A percentile compares a stretch with the other conserved stretches of the same genome.
Evolutionary conservation across 345 rosid genomes (phyloP).

Genomic region (sweet orange (Citrus sinensis)): DNA sequence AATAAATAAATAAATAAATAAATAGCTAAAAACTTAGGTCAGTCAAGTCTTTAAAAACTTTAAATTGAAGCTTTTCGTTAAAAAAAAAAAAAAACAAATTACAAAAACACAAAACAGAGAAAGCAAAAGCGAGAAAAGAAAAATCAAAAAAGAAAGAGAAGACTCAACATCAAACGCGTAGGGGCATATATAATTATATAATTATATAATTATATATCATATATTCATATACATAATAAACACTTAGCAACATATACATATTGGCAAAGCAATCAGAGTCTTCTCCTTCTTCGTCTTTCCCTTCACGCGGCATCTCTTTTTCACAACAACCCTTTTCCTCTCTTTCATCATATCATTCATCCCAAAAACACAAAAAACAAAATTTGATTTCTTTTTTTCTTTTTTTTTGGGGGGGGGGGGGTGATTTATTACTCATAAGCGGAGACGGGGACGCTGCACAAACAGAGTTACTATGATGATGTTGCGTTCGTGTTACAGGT

Average conservation of each 20-base stretch:
- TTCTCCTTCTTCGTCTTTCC: slow-evolving; percentile 20
- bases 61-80: not conserved
- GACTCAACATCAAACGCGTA: slow-evolving; percentile 39
- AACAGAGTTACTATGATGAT: slow-evolving; percentile 25
- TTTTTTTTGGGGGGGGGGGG: too few relatives aligned
- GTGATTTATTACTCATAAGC: not conserved
- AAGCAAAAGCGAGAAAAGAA: not conserved
- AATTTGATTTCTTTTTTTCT: too few relatives aligned
- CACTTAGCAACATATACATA: too few relatives aligned
- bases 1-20: too few relatives aligned
- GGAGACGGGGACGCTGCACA: not conserved
- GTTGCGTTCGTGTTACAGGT: slow-evolving; percentile 62
- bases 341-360: not conserved
- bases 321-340: slow-evolving; percentile 2
- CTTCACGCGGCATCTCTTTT: slow-evolving; percentile 51
- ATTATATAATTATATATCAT: too few relatives aligned
- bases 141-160: not conserved
- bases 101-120: not conserved
- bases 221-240: not conserved
- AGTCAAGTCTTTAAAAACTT: not conserved
- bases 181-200: not conserved
- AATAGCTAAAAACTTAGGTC: not conserved
- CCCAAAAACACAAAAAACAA: not conserved
- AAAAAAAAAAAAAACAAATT: too few relatives aligned
- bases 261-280: too few relatives aligned